A percentile compares a stretch with the other conserved stretches of the same genome.
phyloP scores from a whole-genome alignment of 495 filamentous ascomycete species.

The Usnea hakonensis region DNA sequence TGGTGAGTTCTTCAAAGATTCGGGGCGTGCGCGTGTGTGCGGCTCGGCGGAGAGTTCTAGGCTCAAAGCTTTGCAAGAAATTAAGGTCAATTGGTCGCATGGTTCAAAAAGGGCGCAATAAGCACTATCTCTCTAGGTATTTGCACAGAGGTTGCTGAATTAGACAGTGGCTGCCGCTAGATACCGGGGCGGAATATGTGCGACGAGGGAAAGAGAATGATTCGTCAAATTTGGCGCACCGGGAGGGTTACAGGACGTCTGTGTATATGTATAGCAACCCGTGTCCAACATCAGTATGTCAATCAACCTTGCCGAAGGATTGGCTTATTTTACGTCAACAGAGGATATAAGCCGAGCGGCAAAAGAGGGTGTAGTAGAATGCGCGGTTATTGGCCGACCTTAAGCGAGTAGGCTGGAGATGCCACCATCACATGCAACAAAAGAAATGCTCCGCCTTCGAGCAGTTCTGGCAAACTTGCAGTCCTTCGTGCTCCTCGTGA shows the following conservation, averaged over 20 bases:
- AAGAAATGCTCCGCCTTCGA: not conserved
- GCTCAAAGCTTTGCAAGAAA: not conserved
- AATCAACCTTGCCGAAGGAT: not conserved
- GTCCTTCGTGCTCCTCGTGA: not conserved
- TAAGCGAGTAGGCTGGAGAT: not conserved
- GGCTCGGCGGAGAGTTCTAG: not conserved
- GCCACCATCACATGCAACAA: not conserved
- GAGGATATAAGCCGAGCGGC: not conserved
- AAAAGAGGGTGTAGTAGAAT: not conserved
- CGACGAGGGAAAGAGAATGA: not conserved
- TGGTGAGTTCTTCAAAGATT: not conserved
- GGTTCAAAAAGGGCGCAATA: not conserved
- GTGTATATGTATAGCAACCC: not conserved
- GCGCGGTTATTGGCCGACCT: not conserved
- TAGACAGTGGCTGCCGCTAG: not conserved
- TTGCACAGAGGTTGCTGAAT: not conserved
- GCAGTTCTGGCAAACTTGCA: not conserved
- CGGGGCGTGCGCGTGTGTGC: conserved; percentile 1
- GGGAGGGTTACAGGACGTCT: not conserved
- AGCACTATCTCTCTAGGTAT: not conserved
- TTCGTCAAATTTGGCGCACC: not conserved
- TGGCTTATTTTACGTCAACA: not conserved
- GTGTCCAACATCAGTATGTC: not conserved
- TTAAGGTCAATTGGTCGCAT: not conserved
- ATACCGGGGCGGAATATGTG: not conserved